A percentile compares a stretch with the other conserved stretches of the same genome.
These are phyloP conservation scores for Ilyonectria mors-panacis DNA, from an alignment of 2,329 filamentous ascomycete species.

Conservation along the genomic window DNA sequence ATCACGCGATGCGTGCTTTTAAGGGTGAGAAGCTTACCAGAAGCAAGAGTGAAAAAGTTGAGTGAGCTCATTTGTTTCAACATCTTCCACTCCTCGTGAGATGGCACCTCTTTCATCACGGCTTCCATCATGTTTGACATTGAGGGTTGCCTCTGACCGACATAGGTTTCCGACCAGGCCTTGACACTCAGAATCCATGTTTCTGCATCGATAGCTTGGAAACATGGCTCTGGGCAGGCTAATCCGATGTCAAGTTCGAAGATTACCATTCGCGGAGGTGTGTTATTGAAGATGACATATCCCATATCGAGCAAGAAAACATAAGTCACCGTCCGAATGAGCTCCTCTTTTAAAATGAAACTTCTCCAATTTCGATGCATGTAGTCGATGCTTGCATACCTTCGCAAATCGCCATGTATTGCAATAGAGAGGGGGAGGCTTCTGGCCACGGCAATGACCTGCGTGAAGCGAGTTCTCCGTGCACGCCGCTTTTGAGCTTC, in stretches of 20 bases:
- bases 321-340: conserved; percentile 25
- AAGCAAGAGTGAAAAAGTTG: conserved; percentile 29
- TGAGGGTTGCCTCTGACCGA: neutral
- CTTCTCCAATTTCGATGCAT: neutral
- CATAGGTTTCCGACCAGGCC: neutral
- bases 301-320: conserved; percentile 35
- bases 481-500: conserved; percentile 10
- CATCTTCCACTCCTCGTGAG: neutral
- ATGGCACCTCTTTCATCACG: conserved; percentile 1
- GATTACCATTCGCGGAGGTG: conserved; percentile 25
- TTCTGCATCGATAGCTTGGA: conserved; percentile 19
- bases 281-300: conserved; percentile 35
- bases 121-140: conserved; percentile 7
- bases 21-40: conserved; percentile 13
- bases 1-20: too few relatives aligned
- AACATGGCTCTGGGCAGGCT: conserved; percentile 12
- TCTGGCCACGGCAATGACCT: conserved; percentile 18
- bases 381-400: neutral
- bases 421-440: conserved; percentile 11
- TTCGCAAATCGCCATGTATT: neutral
- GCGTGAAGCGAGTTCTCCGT: conserved; percentile 23
- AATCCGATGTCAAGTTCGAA: conserved; percentile 29
- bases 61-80: conserved; percentile 26
- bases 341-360: conserved; percentile 29
- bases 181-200: neutral